Base-by-base conservation (phyloP, 192 early-diverging fungal genomes). In the Backusella morwellensis region DNA sequence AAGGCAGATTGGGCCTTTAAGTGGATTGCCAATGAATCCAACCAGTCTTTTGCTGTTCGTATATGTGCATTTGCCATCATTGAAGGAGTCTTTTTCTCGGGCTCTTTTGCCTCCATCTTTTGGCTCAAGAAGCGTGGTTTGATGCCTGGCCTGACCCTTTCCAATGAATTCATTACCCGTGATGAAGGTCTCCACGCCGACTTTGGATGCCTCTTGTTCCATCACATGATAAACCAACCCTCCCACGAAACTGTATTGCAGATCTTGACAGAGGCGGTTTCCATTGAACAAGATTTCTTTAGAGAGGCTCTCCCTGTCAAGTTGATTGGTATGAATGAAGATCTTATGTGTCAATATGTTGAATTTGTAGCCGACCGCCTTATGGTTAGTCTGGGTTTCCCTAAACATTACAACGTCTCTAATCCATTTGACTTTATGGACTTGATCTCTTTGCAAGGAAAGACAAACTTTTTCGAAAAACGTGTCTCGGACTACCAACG, bases 391-490 rank as follows among this genome's bases (percentile, higher is more conserved):
- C 87, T 98, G 5, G 95, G 95, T 38, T 92, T 88, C 82, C 82
- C 85, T 44, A 98, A 98, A 88, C 80, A 90, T 79, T 98, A 93
- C 89, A 88, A 91, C 23, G 89, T 84, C 4, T 80, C 90, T 75
- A 98, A 98, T 78, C 97, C 97, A 40, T 98, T 98, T 74, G 97
- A 98, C 83, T 98, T 97, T 82, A 98, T 98, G 97, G 97, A 97
- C 81, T 85, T 98, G 82, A 97, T 97, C 84, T 96, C 94, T 15
- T 85, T 98, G 77, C 96, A 98, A 87, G 97, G 96, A 79, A 98
- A 98, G 88, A 97, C 97, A 68, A 97, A 97, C 87, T 98, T 98
- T 80, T 98, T 98, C 70, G 96, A 98, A 85, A 97, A 97, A 89
- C 92, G 91, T 77, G 95, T 97, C 21, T 95, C 94, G 12, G 95